Evolutionary conservation across 2,329 filamentous ascomycete species (phyloP), one percentile per base, ranked within the genome.

Genomic region (Claviceps quebecensis): DNA sequence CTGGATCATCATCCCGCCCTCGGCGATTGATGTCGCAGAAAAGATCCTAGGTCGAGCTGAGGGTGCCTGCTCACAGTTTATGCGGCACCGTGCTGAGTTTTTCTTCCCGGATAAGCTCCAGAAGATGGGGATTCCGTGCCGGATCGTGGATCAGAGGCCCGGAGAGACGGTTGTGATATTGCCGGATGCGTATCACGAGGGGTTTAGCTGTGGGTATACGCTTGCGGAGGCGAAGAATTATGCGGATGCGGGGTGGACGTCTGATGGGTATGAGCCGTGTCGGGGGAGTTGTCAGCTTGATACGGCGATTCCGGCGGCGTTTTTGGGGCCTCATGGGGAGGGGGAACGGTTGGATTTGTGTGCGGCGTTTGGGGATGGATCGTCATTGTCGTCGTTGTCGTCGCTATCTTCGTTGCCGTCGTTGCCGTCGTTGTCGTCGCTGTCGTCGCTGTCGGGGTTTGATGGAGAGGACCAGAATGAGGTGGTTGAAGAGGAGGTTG

Each of bases 181-280:
- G 7, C 67, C 67, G 0, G 67, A 69, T 50, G 67, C 67, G 4
- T 69, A 69, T 47, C 67, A 69, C 50, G 65, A 69, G 53, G 67
- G 67, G 2, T 69, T 69, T 53, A 69, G 67, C 56, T 68, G 66
- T n/a, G 67, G 67, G 0, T 69, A 69, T 50, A 69, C 66, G 39
- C 62, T 69, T 45, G 67, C 67, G 3, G 67, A 69, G 52, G 67
- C 67, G 39, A 69, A 68, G 53, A 69, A 69, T 48, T 69, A 69
- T 48, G 67, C 67, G 19, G 67, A 68, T 38, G 54, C 56, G 11
- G 57, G 56, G n/a, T 69, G 67, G 67, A 64, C 57, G 8, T 62
- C 63, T 5, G 61, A 62, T 34, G 61, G 59, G 3, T 69, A 69
- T 49, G 62, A 66, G 51, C 61, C 66, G 11, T 69, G 67, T 36